Conservation (phyloP, 164 flowering plant genomes). For the Chloranthus sessilifolius region DNA sequence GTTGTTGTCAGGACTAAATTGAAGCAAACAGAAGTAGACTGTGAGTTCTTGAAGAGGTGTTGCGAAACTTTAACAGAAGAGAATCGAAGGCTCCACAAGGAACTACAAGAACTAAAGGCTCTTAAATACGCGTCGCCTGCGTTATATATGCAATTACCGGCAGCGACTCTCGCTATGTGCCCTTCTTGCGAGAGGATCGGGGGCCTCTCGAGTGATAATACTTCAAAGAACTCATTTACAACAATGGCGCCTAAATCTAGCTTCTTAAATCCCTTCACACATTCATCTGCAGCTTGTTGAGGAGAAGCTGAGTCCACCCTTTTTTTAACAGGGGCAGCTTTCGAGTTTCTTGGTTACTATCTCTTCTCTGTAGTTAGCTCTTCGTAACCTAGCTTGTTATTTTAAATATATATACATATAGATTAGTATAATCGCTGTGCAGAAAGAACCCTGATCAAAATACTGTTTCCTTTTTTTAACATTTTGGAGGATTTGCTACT, state of each 20-base stretch:
- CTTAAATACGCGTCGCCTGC: constrained; percentile 62
- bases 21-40: constrained; percentile 89
- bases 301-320: neutral
- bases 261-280: constrained; percentile 57
- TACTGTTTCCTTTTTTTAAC: neutral
- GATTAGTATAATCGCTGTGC: neutral
- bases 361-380: neutral
- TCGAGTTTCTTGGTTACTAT: neutral
- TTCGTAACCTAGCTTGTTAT: neutral
- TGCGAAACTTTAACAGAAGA: constrained; percentile 75
- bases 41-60: constrained; percentile 79
- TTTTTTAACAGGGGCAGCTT: neutral
- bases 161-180: constrained; percentile 54
- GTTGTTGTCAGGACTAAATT: constrained; percentile 65
- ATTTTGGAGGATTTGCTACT: neutral
- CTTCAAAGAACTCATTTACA: constrained; percentile 31
- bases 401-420: neutral
- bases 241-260: constrained; percentile 44
- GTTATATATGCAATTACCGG: constrained; percentile 45
- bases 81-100: constrained; percentile 70
- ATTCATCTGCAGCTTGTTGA: constrained; percentile 62
- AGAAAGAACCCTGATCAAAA: neutral
- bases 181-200: constrained; percentile 52
- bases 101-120: constrained; percentile 74
- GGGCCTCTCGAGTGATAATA: constrained; percentile 4